Evolutionary conservation across 305 asterid species (phyloP), one percentile per base, ranked within the genome.

Genomic region (Fraxinus sp.): DNA sequence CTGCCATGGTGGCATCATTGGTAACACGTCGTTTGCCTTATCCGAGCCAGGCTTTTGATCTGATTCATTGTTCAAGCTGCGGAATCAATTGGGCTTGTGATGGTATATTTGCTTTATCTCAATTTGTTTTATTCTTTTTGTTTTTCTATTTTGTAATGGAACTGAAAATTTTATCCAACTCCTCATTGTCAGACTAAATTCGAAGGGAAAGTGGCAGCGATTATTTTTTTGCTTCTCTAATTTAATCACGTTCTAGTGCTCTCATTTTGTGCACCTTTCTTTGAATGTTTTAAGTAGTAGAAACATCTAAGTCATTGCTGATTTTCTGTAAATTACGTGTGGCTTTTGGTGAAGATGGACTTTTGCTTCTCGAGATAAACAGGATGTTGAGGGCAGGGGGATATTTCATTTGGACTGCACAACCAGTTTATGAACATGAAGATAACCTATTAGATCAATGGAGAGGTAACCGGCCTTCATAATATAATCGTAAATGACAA

Each of bases 11-110:
- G 26, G 85, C 91, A 37, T 71, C 89, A 37, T 87, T 90, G 75
- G 90, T 89, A 46, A 78, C 86, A 16, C 89, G 14, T 20, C 91
- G 92, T 1, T 84, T 89, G 84, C 90, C 93, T 85, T 90, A 79
- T 80, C 92, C 97, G 37, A 92, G 94, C 91, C 95, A 92, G 78
- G 93, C 93, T 10, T 92, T 91, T 28, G 97, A 92, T 84, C 81
- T 92, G 79, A 88, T 92, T 82, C 97, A 91, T 83, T 92, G 97
- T 73, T 90, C 91, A 59, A 84, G 84, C 36, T 90, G 91, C 75
- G 64, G 90, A 79, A 80, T 91, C 32, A 83, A 88, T 80, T 91
- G 97, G 95, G 85, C 90, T 46, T 81, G 11, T 75, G 82, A 91
- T 81, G 97, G 97, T 92, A 88, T 79, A 10, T 87, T 64, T 77